Percentiles rank a stretch among this genome's conserved stretches.
These are phyloP conservation scores for Beauveria rudraprayagi DNA, from an alignment of 2,329 filamentous ascomycete genomes.

Conservation along the genomic window DNA sequence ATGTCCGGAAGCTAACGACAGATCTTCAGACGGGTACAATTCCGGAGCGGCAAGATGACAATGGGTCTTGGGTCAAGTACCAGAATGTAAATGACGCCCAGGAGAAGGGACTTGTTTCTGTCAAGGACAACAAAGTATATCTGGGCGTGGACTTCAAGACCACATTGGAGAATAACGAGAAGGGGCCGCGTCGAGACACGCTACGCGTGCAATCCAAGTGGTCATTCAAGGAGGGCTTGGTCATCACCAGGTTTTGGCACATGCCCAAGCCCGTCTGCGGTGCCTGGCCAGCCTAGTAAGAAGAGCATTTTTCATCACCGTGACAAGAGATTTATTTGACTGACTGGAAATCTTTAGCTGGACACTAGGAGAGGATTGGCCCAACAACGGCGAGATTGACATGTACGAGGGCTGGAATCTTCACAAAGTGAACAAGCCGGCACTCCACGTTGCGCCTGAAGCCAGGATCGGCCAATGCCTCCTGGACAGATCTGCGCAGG, in stretches of 20 bases:
- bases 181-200: constrained; percentile 24
- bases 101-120: constrained; percentile 22
- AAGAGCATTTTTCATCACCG: not conserved
- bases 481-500: constrained; percentile 11
- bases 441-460: constrained; percentile 17
- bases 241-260: constrained; percentile 58
- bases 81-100: constrained; percentile 22
- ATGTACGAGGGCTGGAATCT: constrained; percentile 57
- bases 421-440: constrained; percentile 42
- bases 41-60: too few relatives aligned
- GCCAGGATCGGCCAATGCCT: constrained; percentile 20
- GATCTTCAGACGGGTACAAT: too few relatives aligned
- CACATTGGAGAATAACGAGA: accelerated
- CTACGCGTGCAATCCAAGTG: constrained; percentile 55
- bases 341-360: constrained; percentile 21
- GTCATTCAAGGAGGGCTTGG: constrained; percentile 53
- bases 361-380: constrained; percentile 44
- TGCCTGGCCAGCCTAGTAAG: constrained; percentile 57
- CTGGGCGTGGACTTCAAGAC: constrained; percentile 24
- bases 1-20: not conserved
- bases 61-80: constrained; percentile 34
- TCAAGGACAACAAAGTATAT: constrained; percentile 21
- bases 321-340: not conserved
- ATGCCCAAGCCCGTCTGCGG: constrained; percentile 58
- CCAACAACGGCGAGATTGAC: constrained; percentile 44